phyloP scores from a whole-genome alignment of 2,329 filamentous ascomycete genomes.

The Phialophora chinensis region DNA sequence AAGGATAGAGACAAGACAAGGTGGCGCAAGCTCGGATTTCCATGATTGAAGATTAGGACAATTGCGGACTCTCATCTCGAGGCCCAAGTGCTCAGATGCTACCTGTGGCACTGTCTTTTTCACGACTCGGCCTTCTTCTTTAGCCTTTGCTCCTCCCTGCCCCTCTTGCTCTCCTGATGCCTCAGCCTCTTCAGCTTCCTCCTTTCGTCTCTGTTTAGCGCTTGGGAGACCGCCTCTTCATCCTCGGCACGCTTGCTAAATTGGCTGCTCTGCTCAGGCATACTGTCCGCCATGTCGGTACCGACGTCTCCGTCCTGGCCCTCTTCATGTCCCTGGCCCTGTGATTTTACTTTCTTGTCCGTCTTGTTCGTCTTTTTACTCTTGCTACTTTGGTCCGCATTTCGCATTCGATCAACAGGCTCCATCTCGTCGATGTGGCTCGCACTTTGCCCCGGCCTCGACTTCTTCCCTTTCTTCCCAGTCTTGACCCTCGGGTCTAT shows the following conservation, averaged over 20 bases:
- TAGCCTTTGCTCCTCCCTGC: slow-evolving; percentile 18
- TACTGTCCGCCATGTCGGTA: not conserved
- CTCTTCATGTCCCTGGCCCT: not conserved
- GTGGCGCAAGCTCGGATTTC: not conserved
- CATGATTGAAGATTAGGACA: not conserved
- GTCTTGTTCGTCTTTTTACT: slow-evolving; percentile 9
- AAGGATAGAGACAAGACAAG: not conserved
- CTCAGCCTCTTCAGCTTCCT: slow-evolving; percentile 31
- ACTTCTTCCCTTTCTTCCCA: not conserved
- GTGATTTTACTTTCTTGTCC: slow-evolving; percentile 6
- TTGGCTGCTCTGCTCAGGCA: not conserved
- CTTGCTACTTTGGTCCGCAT: not conserved
- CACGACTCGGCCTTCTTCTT: slow-evolving; percentile 10
- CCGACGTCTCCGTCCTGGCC: not conserved
- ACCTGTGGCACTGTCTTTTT: not conserved
- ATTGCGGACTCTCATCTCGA: not conserved
- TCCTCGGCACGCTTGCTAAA: not conserved
- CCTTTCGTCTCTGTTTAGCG: slow-evolving; percentile 28
- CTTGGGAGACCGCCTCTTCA: not conserved
- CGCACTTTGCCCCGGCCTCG: not conserved
- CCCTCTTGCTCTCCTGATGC: slow-evolving; percentile 22
- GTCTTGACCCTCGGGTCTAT: slow-evolving; percentile 9
- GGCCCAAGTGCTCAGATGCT: not conserved
- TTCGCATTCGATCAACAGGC: not conserved
- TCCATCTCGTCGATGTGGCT: not conserved